These are phyloP conservation scores for Hymenoscyphus scutula DNA, from an alignment of 2,329 filamentous ascomycete genomes.

Conservation along the genomic window DNA sequence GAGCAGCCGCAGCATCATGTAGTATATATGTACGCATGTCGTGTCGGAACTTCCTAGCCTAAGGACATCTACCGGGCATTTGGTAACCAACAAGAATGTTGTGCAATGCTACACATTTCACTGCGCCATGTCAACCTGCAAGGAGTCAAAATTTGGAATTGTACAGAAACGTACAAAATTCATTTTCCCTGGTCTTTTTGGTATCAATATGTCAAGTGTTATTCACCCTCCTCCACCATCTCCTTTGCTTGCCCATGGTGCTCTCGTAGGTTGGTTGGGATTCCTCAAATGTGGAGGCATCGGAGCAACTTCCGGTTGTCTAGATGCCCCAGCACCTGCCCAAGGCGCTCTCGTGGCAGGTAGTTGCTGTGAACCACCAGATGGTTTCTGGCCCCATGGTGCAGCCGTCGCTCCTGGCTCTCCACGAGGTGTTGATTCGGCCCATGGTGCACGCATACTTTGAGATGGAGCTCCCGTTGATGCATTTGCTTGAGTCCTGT, in stretches of 20 bases:
- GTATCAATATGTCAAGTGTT: not conserved
- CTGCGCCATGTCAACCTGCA: not conserved
- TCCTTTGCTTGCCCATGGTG: conserved; percentile 16
- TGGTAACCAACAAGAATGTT: not conserved
- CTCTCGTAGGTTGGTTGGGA: conserved; percentile 2
- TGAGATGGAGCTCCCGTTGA: conserved; percentile 24
- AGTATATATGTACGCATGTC: not conserved
- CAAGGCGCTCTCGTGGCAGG: conserved; percentile 34
- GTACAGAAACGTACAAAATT: not conserved
- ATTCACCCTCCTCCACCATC: conserved; percentile 3
- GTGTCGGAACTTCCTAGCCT: not conserved
- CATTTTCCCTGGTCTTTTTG: not conserved
- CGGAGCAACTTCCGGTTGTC: not conserved
- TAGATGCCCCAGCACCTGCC: conserved; percentile 22
- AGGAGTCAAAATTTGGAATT: not conserved
- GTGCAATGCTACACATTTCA: not conserved
- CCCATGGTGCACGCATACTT: conserved; percentile 33
- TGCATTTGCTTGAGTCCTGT: conserved; percentile 16
- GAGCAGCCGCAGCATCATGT: not conserved
- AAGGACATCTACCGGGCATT: not conserved
- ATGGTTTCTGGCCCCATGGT: conserved; percentile 3
- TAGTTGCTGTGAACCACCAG: not conserved
- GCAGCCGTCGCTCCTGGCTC: not conserved
- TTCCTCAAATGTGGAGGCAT: not conserved
- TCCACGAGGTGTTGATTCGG: conserved; percentile 14